Conservation (phyloP, 2,329 filamentous ascomycete genomes). For the Rhinocladiella similis region DNA sequence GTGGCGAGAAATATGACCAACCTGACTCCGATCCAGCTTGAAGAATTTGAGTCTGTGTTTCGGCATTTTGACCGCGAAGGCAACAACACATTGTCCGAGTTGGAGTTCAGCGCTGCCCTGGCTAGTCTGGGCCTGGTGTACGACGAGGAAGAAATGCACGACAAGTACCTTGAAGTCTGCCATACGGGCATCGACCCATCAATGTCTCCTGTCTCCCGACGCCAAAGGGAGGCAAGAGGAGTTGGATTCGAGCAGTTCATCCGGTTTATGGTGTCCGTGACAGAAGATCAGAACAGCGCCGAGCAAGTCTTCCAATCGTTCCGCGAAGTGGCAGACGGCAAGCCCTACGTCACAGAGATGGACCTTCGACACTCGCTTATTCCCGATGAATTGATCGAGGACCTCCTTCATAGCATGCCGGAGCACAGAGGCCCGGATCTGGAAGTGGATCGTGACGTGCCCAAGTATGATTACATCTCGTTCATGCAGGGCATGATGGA, state of each 20-base stretch:
- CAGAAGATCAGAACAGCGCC: conserved; percentile 97
- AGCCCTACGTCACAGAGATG: conserved; percentile 97
- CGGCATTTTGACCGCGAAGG: conserved; percentile 94
- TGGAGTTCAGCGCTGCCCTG: conserved; percentile 93
- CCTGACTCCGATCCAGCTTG: conserved; percentile 93
- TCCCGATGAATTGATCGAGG: conserved; percentile 94
- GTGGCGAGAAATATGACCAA: conserved; percentile 99
- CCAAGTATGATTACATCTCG: conserved; percentile 92
- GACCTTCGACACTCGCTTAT: conserved; percentile 93
- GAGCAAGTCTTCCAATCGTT: conserved; percentile 99
- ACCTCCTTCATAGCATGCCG: conserved; percentile 85
- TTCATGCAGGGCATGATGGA: conserved; percentile 90
- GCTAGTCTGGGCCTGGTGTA: conserved; percentile 95
- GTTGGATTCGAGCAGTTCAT: conserved; percentile 99
- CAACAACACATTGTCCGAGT: conserved; percentile 83
- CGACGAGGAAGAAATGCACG: conserved; percentile 97
- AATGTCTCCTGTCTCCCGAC: conserved; percentile 29
- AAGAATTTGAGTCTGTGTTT: conserved; percentile 98
- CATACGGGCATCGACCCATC: conserved; percentile 38
- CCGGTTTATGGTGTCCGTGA: conserved; percentile 98
- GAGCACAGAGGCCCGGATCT: conserved; percentile 80
- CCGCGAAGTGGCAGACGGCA: conserved; percentile 94
- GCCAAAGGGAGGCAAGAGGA: conserved; percentile 45
- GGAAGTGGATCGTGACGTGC: conserved; percentile 76
- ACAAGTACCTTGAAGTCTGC: conserved; percentile 87